A percentile compares a stretch with the other conserved stretches of the same genome.
These are phyloP conservation scores for Chenopodium album DNA, from an alignment of 148 eudicot species.

Conservation along the genomic window DNA sequence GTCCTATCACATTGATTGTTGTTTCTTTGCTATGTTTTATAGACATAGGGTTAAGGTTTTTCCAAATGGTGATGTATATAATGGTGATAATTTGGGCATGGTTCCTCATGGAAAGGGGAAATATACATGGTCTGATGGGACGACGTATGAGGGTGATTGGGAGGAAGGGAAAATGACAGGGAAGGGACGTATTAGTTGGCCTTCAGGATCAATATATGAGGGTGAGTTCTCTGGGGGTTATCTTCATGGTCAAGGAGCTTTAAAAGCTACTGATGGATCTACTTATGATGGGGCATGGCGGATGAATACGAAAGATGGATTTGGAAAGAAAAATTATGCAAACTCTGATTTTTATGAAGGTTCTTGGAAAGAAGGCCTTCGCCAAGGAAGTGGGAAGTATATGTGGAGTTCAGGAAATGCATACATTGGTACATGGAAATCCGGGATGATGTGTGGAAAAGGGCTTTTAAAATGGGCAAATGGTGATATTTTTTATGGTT, in stretches of 20 bases:
- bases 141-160: constrained; percentile 84
- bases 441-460: constrained; percentile 76
- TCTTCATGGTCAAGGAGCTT: constrained; percentile 82
- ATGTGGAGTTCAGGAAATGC: constrained; percentile 66
- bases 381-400: constrained; percentile 84
- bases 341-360: constrained; percentile 83
- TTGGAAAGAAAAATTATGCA: constrained; percentile 70
- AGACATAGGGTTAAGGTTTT: constrained; percentile 48
- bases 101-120: constrained; percentile 84
- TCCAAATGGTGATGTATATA: constrained; percentile 64
- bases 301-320: constrained; percentile 79
- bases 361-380: constrained; percentile 86
- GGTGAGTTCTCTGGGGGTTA: constrained; percentile 93
- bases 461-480: constrained; percentile 88
- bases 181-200: constrained; percentile 66
- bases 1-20: background rate
- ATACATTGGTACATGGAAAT: constrained; percentile 84
- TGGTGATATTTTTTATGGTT: constrained; percentile 93
- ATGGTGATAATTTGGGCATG: constrained; percentile 51
- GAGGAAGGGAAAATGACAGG: constrained; percentile 89
- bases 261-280: constrained; percentile 51
- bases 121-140: constrained; percentile 86
- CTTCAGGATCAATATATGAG: constrained; percentile 62
- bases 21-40: constrained; percentile 14
- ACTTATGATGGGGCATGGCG: constrained; percentile 74